A percentile compares a stretch with the other conserved stretches of the same genome.
Conservation (phyloP, 1,284 basidiomycete genomes). For the Caloboletus firmus region DNA sequence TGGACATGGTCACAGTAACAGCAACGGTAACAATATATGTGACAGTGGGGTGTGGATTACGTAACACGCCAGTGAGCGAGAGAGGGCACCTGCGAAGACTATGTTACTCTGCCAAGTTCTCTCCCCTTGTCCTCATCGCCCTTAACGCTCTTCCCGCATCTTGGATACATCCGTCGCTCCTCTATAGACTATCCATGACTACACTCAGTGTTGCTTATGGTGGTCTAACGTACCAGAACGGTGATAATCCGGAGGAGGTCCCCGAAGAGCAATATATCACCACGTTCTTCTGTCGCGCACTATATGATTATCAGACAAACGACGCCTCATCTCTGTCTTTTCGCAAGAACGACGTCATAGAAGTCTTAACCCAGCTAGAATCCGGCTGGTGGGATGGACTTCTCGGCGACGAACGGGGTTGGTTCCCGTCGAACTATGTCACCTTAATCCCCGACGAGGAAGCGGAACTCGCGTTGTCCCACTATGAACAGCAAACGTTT, state of each 20-base stretch:
- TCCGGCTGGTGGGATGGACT: slow-evolving; percentile 99
- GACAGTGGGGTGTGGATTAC: slow-evolving; percentile 24
- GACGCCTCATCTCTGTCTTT: slow-evolving; percentile 91
- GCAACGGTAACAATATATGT: background rate
- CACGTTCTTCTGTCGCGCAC: slow-evolving; percentile 85
- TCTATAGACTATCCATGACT: slow-evolving; percentile 26
- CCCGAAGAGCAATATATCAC: slow-evolving; percentile 60
- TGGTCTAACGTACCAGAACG: slow-evolving; percentile 23
- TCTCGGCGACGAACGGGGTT: slow-evolving; percentile 85
- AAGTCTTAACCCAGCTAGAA: slow-evolving; percentile 88
- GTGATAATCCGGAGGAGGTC: slow-evolving; percentile 28
- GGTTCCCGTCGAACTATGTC: slow-evolving; percentile 99
- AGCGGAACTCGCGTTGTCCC: slow-evolving; percentile 62
- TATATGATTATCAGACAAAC: slow-evolving; percentile 90
- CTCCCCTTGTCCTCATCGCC: slow-evolving; percentile 13
- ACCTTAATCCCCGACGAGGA: slow-evolving; percentile 77
- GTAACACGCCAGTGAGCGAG: slow-evolving; percentile 18
- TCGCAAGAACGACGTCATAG: slow-evolving; percentile 84
- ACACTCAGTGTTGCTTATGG: slow-evolving; percentile 27
- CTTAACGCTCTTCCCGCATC: slow-evolving; percentile 4
- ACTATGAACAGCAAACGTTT: slow-evolving; percentile 42
- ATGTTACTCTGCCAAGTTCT: slow-evolving; percentile 19
- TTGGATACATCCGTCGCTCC: background rate
- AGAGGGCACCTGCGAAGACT: slow-evolving; percentile 8
- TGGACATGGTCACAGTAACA: slow-evolving; percentile 8